These are phyloP conservation scores for Murraya koenigii DNA, from an alignment of 345 rosid species.

Conservation along the genomic window DNA sequence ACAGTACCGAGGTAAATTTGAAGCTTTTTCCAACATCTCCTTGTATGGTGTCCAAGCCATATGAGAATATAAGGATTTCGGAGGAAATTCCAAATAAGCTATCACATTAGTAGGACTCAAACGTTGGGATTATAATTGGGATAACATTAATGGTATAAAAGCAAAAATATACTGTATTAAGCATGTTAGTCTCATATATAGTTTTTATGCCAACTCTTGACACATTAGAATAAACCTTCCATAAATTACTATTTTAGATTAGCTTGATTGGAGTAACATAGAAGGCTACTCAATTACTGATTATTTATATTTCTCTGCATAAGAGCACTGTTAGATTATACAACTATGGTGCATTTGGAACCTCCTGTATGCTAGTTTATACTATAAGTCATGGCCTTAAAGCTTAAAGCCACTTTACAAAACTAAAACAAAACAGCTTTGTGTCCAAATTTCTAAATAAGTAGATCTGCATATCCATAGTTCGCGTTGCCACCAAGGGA, in stretches of 20 bases:
- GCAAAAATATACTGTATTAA: too few relatives aligned
- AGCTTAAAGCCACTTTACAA: background rate
- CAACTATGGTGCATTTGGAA: background rate
- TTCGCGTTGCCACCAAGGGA: slow-evolving; percentile 55
- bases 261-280: background rate
- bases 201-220: too few relatives aligned
- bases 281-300: background rate
- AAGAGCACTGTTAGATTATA: background rate
- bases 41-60: too few relatives aligned
- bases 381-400: background rate
- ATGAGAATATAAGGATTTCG: too few relatives aligned
- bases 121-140: too few relatives aligned
- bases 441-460: slow-evolving; percentile 34
- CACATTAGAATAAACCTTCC: too few relatives aligned
- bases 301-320: background rate
- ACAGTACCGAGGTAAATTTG: too few relatives aligned
- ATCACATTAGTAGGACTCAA: too few relatives aligned
- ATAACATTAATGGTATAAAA: too few relatives aligned
- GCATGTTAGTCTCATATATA: too few relatives aligned
- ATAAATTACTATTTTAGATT: background rate
- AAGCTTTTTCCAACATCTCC: too few relatives aligned
- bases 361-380: background rate
- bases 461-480: slow-evolving; percentile 56
- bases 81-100: too few relatives aligned
- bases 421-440: background rate